Evolutionary conservation across 1,139 yeast species (phyloP).

Genomic region (Yamadazyma trypodendri): DNA sequence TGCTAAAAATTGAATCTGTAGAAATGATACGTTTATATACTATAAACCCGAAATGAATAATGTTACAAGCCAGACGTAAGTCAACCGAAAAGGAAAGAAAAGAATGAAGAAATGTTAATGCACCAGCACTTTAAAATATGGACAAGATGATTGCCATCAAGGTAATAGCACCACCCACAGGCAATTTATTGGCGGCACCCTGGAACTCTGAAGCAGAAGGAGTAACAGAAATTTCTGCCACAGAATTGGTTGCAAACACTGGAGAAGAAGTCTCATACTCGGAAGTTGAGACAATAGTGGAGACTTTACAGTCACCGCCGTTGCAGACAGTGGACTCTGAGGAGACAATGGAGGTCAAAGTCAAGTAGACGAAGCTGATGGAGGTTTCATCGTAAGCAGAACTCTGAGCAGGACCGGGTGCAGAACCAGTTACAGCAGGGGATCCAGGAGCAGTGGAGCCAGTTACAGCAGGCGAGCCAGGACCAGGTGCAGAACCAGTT

Average conservation of each 20-base stretch:
- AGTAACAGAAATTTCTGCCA: slow-evolving; percentile 3
- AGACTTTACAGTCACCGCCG: slow-evolving; percentile 8
- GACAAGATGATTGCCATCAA: background rate
- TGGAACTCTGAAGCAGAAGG: slow-evolving; percentile 10
- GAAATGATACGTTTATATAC: too few relatives aligned
- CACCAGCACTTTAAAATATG: too few relatives aligned
- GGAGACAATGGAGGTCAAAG: slow-evolving; percentile 12
- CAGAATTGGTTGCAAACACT: slow-evolving; percentile 1
- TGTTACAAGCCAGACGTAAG: too few relatives aligned
- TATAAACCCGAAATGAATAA: too few relatives aligned
- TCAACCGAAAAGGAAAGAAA: too few relatives aligned
- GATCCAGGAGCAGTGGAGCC: slow-evolving; percentile 6
- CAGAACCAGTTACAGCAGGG: slow-evolving; percentile 3
- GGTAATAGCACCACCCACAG: background rate
- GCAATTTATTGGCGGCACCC: slow-evolving; percentile 12
- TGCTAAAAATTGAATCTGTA: too few relatives aligned
- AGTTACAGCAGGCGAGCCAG: too few relatives aligned
- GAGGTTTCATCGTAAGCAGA: slow-evolving; percentile 1
- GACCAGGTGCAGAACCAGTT: slow-evolving; percentile 2
- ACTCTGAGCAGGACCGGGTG: slow-evolving; percentile 1
- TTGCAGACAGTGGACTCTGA: slow-evolving; percentile 8
- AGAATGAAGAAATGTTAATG: too few relatives aligned
- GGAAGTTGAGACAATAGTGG: slow-evolving; percentile 8
- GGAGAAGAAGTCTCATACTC: background rate
- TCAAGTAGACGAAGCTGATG: slow-evolving; percentile 7